Base-by-base conservation (phyloP, 2,329 filamentous ascomycete genomes). In the Aureobasidium sp. region DNA sequence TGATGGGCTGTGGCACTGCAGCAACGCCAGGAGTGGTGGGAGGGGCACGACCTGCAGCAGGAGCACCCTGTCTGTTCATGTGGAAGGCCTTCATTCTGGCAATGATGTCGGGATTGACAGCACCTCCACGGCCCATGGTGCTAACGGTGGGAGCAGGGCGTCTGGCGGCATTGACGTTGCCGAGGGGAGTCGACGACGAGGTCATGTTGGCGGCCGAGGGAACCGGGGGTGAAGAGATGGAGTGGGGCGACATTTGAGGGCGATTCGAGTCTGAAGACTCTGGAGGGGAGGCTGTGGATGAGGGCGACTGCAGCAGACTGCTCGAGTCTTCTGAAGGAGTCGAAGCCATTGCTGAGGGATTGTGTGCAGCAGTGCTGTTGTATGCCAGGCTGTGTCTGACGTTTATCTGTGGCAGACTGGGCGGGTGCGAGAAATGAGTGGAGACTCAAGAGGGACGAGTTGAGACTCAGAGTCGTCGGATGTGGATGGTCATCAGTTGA, bases 181-280 rank as follows among this genome's bases (percentile, higher is more conserved):
- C 91, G 4, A 92, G 79, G 44, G 90, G 86, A 31, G 88, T 94
- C n/a, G 91, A 96, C n/a, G 86, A 91, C 7, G 88, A 77, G 61
- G 84, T 90, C 85, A 96, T 91, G 62, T 76, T 73, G 27, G 75
- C 74, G 33, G 77, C 70, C 60, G 76, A 78, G 66, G 62, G 31
- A 22, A 50, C 45, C 22, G 85, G 77, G 54, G 86, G 83, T 60
- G 85, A 85, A 22, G 82, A 74, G 39, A 56, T n/a, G 50, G 84
- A 82, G 67, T 85, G 82, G 83, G 22, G 84, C 80, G 62, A 86
- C 70, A 72, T 85, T 6, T 40, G 29, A 5, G 56, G 53, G 22
- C 42, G 53, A 3, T 5, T 24, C 31, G 33, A n/a, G 24, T 58
- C 37, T 44, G 54, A 40, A 2, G 45, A 60, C 29, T 33, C 47